phyloP scores from a whole-genome alignment of 306 rosid species.

The Cicer pinnatifidum region DNA sequence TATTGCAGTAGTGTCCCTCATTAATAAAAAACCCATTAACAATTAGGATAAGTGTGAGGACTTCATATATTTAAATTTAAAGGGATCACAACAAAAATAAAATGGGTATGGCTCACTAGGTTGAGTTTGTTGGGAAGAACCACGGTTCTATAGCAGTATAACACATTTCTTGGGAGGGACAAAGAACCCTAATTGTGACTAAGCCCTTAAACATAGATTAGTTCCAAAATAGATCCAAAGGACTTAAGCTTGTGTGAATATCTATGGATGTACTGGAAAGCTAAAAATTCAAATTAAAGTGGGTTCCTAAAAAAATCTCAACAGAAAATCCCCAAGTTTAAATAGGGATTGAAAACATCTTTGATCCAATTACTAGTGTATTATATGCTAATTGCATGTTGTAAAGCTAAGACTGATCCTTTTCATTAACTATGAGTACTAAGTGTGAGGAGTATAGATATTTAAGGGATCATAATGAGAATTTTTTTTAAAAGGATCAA shows the following conservation, averaged over 20 bases:
- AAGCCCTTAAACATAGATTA: neutral
- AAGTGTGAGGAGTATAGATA: neutral
- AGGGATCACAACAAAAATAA: neutral
- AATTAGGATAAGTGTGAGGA: neutral
- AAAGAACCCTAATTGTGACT: neutral
- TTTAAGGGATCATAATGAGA: neutral
- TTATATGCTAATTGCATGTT: neutral
- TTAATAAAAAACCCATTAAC: neutral
- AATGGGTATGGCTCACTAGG: neutral
- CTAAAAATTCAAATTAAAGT: neutral
- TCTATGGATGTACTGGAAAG: neutral
- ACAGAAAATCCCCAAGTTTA: no score
- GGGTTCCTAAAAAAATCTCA: no score
- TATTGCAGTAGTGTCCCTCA: neutral
- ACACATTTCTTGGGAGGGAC: neutral
- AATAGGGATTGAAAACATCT: neutral
- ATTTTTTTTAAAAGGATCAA: neutral
- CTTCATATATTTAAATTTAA: neutral
- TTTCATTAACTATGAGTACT: neutral
- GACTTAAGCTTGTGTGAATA: neutral
- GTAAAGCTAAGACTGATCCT: neutral
- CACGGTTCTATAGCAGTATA: neutral
- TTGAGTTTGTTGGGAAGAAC: neutral
- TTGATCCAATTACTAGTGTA: neutral
- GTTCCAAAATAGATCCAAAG: neutral